Evolutionary conservation across 2,329 filamentous ascomycete genomes (phyloP).

Genomic region (Aspergillus flavus): DNA sequence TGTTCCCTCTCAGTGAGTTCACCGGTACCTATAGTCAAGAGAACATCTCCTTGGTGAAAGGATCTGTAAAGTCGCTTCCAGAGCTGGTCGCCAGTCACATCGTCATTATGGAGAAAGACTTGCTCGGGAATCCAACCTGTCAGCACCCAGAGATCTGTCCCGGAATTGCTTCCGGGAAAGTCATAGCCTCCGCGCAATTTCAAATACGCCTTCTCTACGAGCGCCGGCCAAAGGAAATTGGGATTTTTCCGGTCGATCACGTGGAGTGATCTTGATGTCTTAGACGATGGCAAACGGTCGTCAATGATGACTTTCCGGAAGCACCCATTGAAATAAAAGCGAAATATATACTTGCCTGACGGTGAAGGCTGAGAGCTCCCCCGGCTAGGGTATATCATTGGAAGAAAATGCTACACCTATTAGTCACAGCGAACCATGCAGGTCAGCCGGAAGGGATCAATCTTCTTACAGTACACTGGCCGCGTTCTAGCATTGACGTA

Average conservation of each 20-base stretch:
- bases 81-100: slow-evolving; percentile 72
- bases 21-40: slow-evolving; percentile 89
- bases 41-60: slow-evolving; percentile 76
- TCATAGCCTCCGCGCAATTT: slow-evolving; percentile 96
- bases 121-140: slow-evolving; percentile 98
- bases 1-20: slow-evolving; percentile 77
- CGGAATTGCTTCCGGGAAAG: slow-evolving; percentile 96
- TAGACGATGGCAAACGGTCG: slow-evolving; percentile 78
- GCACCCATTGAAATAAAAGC: slow-evolving; percentile 95
- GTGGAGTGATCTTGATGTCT: slow-evolving; percentile 74
- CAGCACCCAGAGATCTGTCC: slow-evolving; percentile 88
- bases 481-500: slow-evolving; percentile 69
- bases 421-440: neutral
- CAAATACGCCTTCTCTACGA: slow-evolving; percentile 94
- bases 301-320: slow-evolving; percentile 86
- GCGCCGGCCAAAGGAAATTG: slow-evolving; percentile 82
- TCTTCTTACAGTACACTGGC: slow-evolving; percentile 64
- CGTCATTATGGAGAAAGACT: slow-evolving; percentile 84
- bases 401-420: slow-evolving; percentile 63
- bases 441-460: neutral
- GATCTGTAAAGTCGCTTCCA: slow-evolving; percentile 77
- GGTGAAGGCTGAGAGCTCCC: slow-evolving; percentile 65
- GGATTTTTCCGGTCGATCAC: slow-evolving; percentile 85
- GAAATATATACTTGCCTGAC: slow-evolving; percentile 87
- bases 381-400: slow-evolving; percentile 76